Evolutionary conservation across 164 flowering plant genomes (phyloP).

Genomic region (Liriodendron chinense): DNA sequence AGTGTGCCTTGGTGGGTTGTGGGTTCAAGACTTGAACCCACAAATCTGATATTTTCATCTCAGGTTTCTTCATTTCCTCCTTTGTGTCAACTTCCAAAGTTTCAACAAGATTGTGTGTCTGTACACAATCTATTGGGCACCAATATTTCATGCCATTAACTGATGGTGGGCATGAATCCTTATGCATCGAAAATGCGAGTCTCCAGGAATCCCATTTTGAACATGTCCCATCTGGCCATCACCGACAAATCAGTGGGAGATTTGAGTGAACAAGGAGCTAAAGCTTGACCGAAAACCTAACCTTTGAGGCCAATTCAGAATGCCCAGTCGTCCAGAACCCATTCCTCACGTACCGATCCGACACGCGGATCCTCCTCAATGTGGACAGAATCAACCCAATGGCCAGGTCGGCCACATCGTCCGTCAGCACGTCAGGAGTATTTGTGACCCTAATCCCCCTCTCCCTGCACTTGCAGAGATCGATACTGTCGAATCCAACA

Average conservation of each 20-base stretch:
- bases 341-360: conserved; percentile 62
- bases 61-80: too few species aligned
- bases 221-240: too few species aligned
- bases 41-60: too few species aligned
- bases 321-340: conserved; percentile 64
- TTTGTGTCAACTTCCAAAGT: too few species aligned
- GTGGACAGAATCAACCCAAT: conserved; percentile 66
- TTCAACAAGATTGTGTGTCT: too few species aligned
- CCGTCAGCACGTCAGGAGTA: conserved; percentile 92
- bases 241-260: too few species aligned
- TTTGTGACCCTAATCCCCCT: conserved; percentile 80
- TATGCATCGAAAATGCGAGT: neutral
- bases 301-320: conserved; percentile 65
- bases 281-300: conserved; percentile 13
- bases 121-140: too few species aligned
- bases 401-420: conserved; percentile 89
- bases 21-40: too few species aligned
- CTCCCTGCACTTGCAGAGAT: conserved; percentile 66
- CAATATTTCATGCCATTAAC: too few species aligned
- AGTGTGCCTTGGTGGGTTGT: too few species aligned
- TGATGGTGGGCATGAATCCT: too few species aligned
- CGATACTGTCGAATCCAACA: conserved; percentile 82
- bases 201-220: neutral
- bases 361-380: conserved; percentile 52
- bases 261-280: neutral